Conservation (phyloP, 306 rosid genomes). For the Mucuna pruriens region DNA sequence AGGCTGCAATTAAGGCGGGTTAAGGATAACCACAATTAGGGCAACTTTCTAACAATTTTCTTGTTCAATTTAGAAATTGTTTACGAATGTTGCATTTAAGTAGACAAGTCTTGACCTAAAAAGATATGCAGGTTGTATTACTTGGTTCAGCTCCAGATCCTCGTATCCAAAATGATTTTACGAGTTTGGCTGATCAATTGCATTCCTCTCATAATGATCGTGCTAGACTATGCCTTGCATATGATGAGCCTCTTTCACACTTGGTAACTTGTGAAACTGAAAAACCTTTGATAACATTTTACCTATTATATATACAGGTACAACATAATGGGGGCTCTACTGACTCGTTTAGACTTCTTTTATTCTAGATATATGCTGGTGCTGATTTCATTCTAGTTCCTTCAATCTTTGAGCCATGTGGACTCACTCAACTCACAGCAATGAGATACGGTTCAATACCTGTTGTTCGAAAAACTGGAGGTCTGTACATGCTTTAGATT, state of each 20-base stretch:
- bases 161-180: slow-evolving; percentile 94
- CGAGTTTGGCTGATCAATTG: slow-evolving; percentile 70
- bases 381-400: slow-evolving; percentile 95
- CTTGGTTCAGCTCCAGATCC: slow-evolving; percentile 99
- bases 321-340: slow-evolving; percentile 9
- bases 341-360: slow-evolving; percentile 18
- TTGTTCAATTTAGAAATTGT: slow-evolving; percentile 19
- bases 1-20: too few relatives aligned
- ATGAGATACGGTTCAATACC: slow-evolving; percentile 99
- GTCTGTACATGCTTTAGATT: slow-evolving; percentile 34
- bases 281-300: neutral
- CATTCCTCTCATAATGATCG: slow-evolving; percentile 63
- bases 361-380: slow-evolving; percentile 88
- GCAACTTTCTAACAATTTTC: too few relatives aligned
- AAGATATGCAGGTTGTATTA: slow-evolving; percentile 75
- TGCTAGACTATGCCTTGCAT: slow-evolving; percentile 86
- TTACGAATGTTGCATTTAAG: slow-evolving; percentile 19
- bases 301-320: slow-evolving; percentile 29
- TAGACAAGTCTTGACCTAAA: slow-evolving; percentile 25
- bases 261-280: slow-evolving; percentile 62
- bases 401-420: slow-evolving; percentile 98
- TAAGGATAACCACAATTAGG: too few relatives aligned
- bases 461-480: slow-evolving; percentile 96
- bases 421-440: slow-evolving; percentile 94
- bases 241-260: slow-evolving; percentile 98